Base-by-base conservation (phyloP, 257 asterid species). In the Nicotiana sylvestris region DNA sequence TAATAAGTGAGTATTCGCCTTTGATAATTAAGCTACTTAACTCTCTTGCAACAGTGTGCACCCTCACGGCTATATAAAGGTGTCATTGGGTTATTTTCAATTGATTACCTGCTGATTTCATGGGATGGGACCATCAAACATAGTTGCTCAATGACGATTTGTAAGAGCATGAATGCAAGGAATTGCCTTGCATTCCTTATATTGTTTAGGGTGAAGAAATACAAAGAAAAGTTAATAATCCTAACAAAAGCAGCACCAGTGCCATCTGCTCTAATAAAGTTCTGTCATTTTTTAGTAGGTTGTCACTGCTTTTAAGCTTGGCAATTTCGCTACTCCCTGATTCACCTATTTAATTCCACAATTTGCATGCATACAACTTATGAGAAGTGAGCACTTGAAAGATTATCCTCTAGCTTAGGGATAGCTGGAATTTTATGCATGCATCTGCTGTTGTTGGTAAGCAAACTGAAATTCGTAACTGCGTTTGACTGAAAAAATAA, bases 401-500 rank as follows among this genome's bases (percentile, higher is more conserved):
- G 58, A 33, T 70, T 70, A 39, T 70, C 58, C 78, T 39, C 35
- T 43, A 39, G 78, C 58, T 39, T 70, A 43, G 58, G 78, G 58
- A 70, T 70, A 70, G 3, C 33, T 70, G 78, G 58, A 70, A 43
- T 39, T 17, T 21, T 43, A 21, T 70, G 12, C 35, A 21, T 43
- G 49, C n/a, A 43, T 9, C 58, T 25, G 35, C 8, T 5, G 78
- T 70, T 43, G 78, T 39, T 70, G 25, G 58, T 39, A 9, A 39
- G 33, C 78, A 70, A 70, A 39, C 35, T 70, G 78, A 70, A 70
- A 55, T 10, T 70, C 78, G 39, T 70, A 55, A n/a, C 56, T 39
- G 33, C n/a, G 10, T 70, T 70, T 39, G 35, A 30, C n/a, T 70
- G 78, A 21, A 35, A 68, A 70, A 21, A 32, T 43, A 21, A 39